Base-by-base conservation (phyloP, 495 filamentous ascomycete genomes). In the Xeromyces bisporus region DNA sequence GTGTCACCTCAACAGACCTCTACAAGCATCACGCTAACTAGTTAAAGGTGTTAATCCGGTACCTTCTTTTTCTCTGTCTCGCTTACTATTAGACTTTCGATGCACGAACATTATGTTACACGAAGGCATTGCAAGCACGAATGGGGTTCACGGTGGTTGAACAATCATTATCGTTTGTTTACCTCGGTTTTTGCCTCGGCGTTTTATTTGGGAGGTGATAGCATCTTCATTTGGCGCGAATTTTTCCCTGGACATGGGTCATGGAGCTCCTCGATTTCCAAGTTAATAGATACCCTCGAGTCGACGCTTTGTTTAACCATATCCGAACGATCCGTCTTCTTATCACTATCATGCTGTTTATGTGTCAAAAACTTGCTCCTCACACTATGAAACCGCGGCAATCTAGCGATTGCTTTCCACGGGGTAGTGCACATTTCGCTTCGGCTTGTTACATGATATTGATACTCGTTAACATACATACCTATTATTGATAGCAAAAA, bases 231-330 rank as follows among this genome's bases (percentile, higher is more conserved):
- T 56, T 50, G 62, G 60, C 62, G 51, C 48, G 59, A 52, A 50
- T 61, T 45, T 47, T 47, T 46, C 39, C 42, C 39, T 36, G 44
- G 41, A 49, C 43, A 35, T 21, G 4, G 9, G 41, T 56, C 44
- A 42, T 46, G 50, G 53, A 62, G 60, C 58, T 62, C 58, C 58
- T 64, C 58, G 55, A 58, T 56, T 58, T 52, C 40, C 48, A 60
- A 53, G 50, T 56, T 55, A 57, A 62, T 59, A 56, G 59, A 62
- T 59, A 61, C 58, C 57, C 60, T n/a, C 58, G 58, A 64, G 58
- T 64, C 54, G 60, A 62, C 50, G 60, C 58, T 64, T 48, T 56
- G 44, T 60, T 50, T 57, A 56, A 47, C 48, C 51, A 51, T 50
- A 49, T 54, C 53, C 51, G 42, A 53, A 45, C 42, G 48, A 50